Conservation (phyloP, 2,329 filamentous ascomycete species). For the Alternaria incomplexa region DNA sequence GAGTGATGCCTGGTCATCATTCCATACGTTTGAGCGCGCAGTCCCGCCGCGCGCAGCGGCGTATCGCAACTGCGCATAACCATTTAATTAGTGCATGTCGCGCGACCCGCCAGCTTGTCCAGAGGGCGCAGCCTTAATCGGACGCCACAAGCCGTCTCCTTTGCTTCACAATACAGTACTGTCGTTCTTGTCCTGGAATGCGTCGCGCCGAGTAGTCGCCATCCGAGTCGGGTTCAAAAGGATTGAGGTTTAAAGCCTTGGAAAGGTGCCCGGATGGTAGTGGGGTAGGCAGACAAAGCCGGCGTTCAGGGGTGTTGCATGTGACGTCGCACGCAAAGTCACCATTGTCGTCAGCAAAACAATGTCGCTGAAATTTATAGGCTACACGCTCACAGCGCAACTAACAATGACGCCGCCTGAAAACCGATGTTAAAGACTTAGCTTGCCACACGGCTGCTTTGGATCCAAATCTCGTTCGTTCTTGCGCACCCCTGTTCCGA, state of each 20-base stretch:
- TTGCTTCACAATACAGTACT: neutral
- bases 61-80: constrained; percentile 13
- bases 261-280: neutral
- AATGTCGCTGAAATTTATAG: neutral
- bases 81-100: constrained; percentile 6
- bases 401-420: neutral
- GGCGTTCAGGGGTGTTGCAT: neutral
- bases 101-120: constrained; percentile 7
- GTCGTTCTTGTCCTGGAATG: neutral
- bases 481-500: neutral
- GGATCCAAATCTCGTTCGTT: neutral
- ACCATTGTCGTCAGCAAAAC: neutral
- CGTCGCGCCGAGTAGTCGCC: neutral
- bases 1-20: neutral
- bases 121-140: neutral
- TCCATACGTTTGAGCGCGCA: neutral
- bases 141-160: neutral
- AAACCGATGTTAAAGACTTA: neutral
- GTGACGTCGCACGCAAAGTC: neutral
- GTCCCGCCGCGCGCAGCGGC: constrained; percentile 1
- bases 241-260: neutral
- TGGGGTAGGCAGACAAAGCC: neutral
- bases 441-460: neutral
- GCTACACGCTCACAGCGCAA: neutral
- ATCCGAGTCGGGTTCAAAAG: neutral